A percentile compares a stretch with the other conserved stretches of the same genome.
These are phyloP conservation scores for Phylloporus sp. DNA, from an alignment of 768 basidiomycete genomes.

Conservation along the genomic window DNA sequence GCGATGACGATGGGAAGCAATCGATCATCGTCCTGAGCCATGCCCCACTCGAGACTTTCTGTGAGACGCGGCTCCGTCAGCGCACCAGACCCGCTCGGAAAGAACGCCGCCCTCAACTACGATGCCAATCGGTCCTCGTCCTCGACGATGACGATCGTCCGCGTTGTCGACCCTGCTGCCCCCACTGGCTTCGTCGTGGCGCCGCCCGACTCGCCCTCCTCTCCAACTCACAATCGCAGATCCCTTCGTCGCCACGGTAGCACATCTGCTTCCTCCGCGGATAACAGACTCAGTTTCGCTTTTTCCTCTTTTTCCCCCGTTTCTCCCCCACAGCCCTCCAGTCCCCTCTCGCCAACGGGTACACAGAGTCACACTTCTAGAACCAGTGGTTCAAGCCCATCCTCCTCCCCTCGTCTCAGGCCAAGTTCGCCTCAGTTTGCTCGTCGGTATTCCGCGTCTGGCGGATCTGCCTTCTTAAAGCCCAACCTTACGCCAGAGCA, in stretches of 20 bases:
- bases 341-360: slow-evolving; percentile 21
- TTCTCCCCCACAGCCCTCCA: slow-evolving; percentile 17
- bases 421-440: slow-evolving; percentile 41
- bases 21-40: slow-evolving; percentile 7
- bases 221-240: slow-evolving; percentile 27
- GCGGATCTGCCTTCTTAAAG: slow-evolving; percentile 35
- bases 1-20: neutral
- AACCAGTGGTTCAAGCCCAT: slow-evolving; percentile 27
- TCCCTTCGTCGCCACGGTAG: slow-evolving; percentile 30
- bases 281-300: slow-evolving; percentile 54
- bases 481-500: slow-evolving; percentile 66
- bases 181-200: slow-evolving; percentile 13
- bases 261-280: slow-evolving; percentile 27
- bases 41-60: slow-evolving; percentile 36
- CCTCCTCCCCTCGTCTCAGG: slow-evolving; percentile 42
- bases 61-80: slow-evolving; percentile 62
- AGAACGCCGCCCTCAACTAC: slow-evolving; percentile 47
- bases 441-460: slow-evolving; percentile 30
- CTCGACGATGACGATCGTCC: slow-evolving; percentile 70
- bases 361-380: slow-evolving; percentile 30
- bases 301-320: slow-evolving; percentile 53
- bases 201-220: slow-evolving; percentile 22
- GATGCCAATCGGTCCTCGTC: slow-evolving; percentile 52
- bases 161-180: slow-evolving; percentile 41
- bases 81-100: slow-evolving; percentile 65